Base-by-base conservation (phyloP, 768 basidiomycete species). In the Phylloporus sp. region DNA sequence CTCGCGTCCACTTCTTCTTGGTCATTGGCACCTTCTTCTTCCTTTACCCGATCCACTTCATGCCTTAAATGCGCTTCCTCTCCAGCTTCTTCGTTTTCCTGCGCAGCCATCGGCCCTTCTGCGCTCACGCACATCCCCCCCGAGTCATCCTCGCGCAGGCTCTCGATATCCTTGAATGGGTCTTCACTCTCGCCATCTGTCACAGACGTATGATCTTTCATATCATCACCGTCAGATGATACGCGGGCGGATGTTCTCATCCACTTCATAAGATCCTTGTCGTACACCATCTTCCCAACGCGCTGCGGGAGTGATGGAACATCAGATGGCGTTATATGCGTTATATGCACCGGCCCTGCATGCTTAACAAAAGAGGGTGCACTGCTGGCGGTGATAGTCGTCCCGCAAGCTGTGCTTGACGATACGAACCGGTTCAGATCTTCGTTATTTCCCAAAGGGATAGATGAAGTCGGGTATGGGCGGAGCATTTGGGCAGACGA, bases 121-220 rank as follows among this genome's bases (percentile, higher is more conserved):
- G 32, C 46, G 20, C 38, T 44, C 32, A 41, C 51, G 14, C 46
- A 24, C 17, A 48, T 34, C 13, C 70, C 67, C 37, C 61, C 62
- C 11, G 66, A 66, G 20, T 77, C 74, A 46, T 86, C 86, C 45
- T 86, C 85, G 27, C 78, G 71, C 57, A 93, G 62, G 56, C 90
- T 92, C 61, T 95, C 93, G 44, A 97, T 86, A 56, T 93, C 93
- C 26, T 80, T 79, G 67, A 97, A 97, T 8, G 90, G 88, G 69
- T 97, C 94, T 55, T 90, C 89, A 51, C 86, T 88, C 34, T 76
- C 73, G 33, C 76, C 72, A 70, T 59, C 49, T 62, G 65, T 55
- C 52, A 62, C 50, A 43, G 59, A 43, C 43, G 61, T 45, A 46
- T 69, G 51, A 54, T 70, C 54, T 46, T 46, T 57, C 21, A 63